Conservation (phyloP, 768 basidiomycete genomes). For the Amanita pseudoporphyria region DNA sequence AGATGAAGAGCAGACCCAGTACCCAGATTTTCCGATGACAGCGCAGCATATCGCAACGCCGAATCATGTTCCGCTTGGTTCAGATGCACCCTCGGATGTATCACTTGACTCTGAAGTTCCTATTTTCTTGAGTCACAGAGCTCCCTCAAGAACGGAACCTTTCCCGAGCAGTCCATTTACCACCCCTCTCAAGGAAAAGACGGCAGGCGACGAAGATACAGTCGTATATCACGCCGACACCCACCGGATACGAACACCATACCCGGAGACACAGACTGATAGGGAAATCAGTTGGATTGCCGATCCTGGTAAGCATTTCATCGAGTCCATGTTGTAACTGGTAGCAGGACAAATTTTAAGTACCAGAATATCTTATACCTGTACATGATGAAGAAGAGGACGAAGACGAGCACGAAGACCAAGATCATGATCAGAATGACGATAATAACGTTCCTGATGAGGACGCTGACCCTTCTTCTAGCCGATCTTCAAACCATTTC, state of each 20-base stretch:
- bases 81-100: conserved; percentile 41
- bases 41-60: conserved; percentile 28
- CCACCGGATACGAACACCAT: conserved; percentile 38
- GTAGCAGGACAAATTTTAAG: conserved; percentile 13
- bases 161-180: conserved; percentile 67
- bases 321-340: background rate
- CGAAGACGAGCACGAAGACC: conserved; percentile 32
- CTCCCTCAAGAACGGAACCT: conserved; percentile 45
- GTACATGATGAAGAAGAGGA: conserved; percentile 52
- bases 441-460: conserved; percentile 21
- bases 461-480: conserved; percentile 42
- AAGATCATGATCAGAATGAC: conserved; percentile 35
- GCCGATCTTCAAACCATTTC: conserved; percentile 39
- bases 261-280: conserved; percentile 27
- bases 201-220: conserved; percentile 54
- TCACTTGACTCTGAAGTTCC: conserved; percentile 45
- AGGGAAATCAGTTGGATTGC: conserved; percentile 74
- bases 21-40: conserved; percentile 31
- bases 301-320: conserved; percentile 45
- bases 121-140: conserved; percentile 34
- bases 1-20: conserved; percentile 17
- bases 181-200: conserved; percentile 57
- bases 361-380: conserved; percentile 56
- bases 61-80: conserved; percentile 35
- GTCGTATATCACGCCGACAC: conserved; percentile 56